Percentiles rank a stretch among this genome's conserved stretches.
Conservation (phyloP, 768 basidiomycete genomes). For the Mycena albidolilacea region DNA sequence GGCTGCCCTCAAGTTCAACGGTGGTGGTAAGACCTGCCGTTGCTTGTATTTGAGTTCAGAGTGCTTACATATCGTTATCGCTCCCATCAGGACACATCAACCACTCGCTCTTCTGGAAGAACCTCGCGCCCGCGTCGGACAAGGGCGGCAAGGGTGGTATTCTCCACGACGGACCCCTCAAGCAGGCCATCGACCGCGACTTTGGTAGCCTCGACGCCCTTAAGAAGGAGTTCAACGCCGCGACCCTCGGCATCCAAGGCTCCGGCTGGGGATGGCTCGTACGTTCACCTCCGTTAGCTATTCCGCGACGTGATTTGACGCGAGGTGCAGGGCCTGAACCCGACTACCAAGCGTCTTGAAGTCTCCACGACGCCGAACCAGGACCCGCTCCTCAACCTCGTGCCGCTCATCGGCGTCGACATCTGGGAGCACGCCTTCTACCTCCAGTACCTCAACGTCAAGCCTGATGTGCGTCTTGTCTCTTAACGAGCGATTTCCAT, state of each 20-base stretch:
- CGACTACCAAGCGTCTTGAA: slow-evolving; percentile 79
- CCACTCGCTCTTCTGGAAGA: slow-evolving; percentile 97
- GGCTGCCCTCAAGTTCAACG: slow-evolving; percentile 95
- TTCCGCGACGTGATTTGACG: not conserved
- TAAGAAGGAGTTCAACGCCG: slow-evolving; percentile 87
- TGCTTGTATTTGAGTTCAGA: no score
- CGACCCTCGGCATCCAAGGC: slow-evolving; percentile 90
- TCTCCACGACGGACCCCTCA: slow-evolving; percentile 76
- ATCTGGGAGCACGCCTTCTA: slow-evolving; percentile 65
- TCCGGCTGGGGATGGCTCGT: slow-evolving; percentile 98
- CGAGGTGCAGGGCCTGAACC: slow-evolving; percentile 74
- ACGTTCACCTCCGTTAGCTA: slow-evolving; percentile 49
- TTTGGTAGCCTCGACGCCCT: slow-evolving; percentile 83
- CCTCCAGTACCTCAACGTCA: slow-evolving; percentile 96
- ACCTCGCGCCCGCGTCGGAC: slow-evolving; percentile 77
- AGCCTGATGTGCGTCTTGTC: slow-evolving; percentile 79
- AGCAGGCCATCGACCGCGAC: slow-evolving; percentile 68
- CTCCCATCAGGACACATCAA: slow-evolving; percentile 82
- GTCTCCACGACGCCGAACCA: slow-evolving; percentile 95
- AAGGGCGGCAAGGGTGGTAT: slow-evolving; percentile 71
- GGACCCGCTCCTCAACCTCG: slow-evolving; percentile 82
- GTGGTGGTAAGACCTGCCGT: slow-evolving; percentile 76
- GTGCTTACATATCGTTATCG: slow-evolving; percentile 29
- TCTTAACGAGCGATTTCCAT: not conserved
- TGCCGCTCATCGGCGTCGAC: slow-evolving; percentile 40